Base-by-base conservation (phyloP, 2,329 filamentous ascomycete species). In the Xylaria sp. region DNA sequence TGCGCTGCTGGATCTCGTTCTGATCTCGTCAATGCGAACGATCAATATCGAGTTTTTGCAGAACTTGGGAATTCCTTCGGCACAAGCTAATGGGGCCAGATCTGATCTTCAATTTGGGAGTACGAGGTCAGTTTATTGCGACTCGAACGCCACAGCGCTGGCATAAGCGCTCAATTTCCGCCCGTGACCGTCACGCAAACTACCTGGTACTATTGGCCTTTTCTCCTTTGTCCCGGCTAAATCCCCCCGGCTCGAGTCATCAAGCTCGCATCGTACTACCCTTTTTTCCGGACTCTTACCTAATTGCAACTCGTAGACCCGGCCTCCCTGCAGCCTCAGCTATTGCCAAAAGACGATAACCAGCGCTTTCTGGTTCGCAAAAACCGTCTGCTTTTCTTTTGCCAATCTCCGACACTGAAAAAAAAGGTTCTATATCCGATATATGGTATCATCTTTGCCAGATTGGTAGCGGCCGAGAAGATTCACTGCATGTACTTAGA, bases 31-130 rank as follows among this genome's bases (percentile, higher is more conserved):
- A 61, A 65, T 65, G 57, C 56, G 51, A 55, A 47, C 44, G 65
- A 68, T 68, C 57, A 54, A 55, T 62, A 55, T 62, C n/a, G 36
- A 39, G 20, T 7, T 50, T 25, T 55, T 58, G 13, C 42, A 42
- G 47, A 44, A 38, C 45, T 64, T 67, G 39, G 49, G 36, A 56
- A 63, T 44, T 44, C 22, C 45, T 49, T 55, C 31, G 39, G 53
- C 33, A 56, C 29, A 42, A 50, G n/a, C 53, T 47, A 27, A 63
- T 33, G 45, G 56, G 50, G 55, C 38, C 29, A 61, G 36, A 65
- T 65, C 56, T 56, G 31, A 60, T 29, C 20, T 53, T 60, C 56
- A 67, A 67, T 65, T 67, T 58, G 25, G 50, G 65, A 67, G 61
- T 67, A 67, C 65, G 61, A 64, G 61, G 29, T 25, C 25, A 49